phyloP scores from a whole-genome alignment of 805 yeast species.

The Wickerhamiella shivajii region DNA sequence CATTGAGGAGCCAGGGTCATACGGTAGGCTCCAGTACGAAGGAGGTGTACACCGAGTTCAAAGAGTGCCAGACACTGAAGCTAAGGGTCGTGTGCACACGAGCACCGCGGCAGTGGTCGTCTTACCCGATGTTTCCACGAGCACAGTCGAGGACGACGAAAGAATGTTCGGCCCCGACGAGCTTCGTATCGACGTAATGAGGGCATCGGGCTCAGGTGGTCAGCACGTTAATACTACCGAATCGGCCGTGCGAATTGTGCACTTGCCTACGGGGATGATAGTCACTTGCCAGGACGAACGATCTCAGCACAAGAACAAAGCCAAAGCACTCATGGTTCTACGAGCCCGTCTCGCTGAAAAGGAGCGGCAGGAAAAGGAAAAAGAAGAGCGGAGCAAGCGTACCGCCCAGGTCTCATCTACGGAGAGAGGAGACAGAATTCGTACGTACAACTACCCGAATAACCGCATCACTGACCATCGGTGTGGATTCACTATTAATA shows the following conservation, averaged over 20 bases:
- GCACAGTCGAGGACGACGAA: conserved; percentile 40
- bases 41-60: conserved; percentile 96
- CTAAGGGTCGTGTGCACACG: conserved; percentile 88
- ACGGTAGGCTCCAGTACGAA: conserved; percentile 58
- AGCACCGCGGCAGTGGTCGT: conserved; percentile 94
- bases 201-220: conserved; percentile 95
- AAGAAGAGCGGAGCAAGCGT: conserved; percentile 50
- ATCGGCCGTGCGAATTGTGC: conserved; percentile 88
- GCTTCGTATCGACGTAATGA: conserved; percentile 87
- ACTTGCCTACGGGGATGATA: conserved; percentile 76
- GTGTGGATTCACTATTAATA: conserved; percentile 67
- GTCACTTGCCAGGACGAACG: conserved; percentile 90
- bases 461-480: conserved; percentile 90
- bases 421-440: conserved; percentile 80
- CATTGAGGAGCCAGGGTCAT: conserved; percentile 65
- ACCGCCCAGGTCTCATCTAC: conserved; percentile 77
- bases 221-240: conserved; percentile 97
- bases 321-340: conserved; percentile 73
- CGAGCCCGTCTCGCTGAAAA: conserved; percentile 73
- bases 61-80: conserved; percentile 83
- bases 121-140: conserved; percentile 40
- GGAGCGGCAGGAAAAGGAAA: conserved; percentile 51
- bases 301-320: conserved; percentile 88
- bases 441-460: conserved; percentile 89
- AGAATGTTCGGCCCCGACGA: conserved; percentile 74